Evolutionary conservation across 2,329 filamentous ascomycete species (phyloP).

Genomic region (Tolypocladium paradoxum): DNA sequence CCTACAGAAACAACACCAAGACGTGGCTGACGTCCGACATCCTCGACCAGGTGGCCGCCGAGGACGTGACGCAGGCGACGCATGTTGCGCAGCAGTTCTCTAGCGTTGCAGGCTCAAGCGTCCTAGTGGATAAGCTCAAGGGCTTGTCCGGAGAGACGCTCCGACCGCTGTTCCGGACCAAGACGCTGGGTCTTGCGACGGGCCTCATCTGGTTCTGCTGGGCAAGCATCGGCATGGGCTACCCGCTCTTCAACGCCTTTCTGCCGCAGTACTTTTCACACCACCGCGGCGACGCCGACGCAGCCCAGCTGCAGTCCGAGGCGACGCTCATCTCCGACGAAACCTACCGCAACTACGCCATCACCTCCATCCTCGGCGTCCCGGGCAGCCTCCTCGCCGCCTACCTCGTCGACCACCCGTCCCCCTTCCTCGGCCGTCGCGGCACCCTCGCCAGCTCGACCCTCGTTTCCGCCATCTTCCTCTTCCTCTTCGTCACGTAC

Average conservation of each 20-base stretch:
- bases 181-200: slow-evolving; percentile 40
- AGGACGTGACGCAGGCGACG: slow-evolving; percentile 22
- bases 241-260: slow-evolving; percentile 82
- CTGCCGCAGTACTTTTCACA: slow-evolving; percentile 71
- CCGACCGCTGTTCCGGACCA: slow-evolving; percentile 50
- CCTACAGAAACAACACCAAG: slow-evolving; percentile 55
- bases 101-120: slow-evolving; percentile 15
- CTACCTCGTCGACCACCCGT: slow-evolving; percentile 56
- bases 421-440: slow-evolving; percentile 54
- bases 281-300: slow-evolving; percentile 31
- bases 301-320: slow-evolving; percentile 16
- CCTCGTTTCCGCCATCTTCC: slow-evolving; percentile 54
- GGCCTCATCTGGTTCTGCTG: slow-evolving; percentile 65
- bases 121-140: slow-evolving; percentile 48
- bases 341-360: slow-evolving; percentile 72
- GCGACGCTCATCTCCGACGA: slow-evolving; percentile 29
- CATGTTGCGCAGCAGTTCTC: slow-evolving; percentile 6
- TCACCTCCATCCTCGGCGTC: slow-evolving; percentile 66
- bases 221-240: slow-evolving; percentile 75
- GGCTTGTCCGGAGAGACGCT: slow-evolving; percentile 60
- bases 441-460: slow-evolving; percentile 61
- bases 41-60: slow-evolving; percentile 42
- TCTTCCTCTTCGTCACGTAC: slow-evolving; percentile 55
- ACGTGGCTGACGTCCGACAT: slow-evolving; percentile 70
- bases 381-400: slow-evolving; percentile 68